phyloP scores from a whole-genome alignment of 768 basidiomycete species.

The Lactarius evosmus region DNA sequence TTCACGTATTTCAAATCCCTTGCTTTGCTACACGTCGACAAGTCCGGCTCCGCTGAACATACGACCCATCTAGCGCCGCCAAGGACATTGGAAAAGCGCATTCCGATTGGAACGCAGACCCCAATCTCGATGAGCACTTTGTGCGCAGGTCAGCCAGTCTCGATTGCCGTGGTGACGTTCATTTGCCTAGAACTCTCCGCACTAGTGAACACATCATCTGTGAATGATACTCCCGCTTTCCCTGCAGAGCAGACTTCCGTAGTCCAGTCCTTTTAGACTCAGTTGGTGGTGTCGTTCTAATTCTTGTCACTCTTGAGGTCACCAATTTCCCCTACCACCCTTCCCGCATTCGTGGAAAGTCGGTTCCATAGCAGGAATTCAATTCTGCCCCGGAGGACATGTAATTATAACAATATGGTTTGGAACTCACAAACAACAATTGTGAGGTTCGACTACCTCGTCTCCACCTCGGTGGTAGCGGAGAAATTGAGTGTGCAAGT shows the following conservation, averaged over 20 bases:
- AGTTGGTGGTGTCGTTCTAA: slow-evolving; percentile 8
- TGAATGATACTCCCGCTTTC: not conserved
- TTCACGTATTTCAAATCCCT: slow-evolving; percentile 9
- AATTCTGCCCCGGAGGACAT: not conserved
- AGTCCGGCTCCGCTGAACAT: not conserved
- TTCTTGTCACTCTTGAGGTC: not conserved
- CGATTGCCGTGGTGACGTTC: not conserved
- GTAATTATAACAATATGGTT: slow-evolving; percentile 5
- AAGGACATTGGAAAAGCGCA: not conserved
- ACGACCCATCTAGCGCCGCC: not conserved
- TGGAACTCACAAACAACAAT: not conserved
- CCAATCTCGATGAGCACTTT: not conserved
- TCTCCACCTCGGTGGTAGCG: not conserved
- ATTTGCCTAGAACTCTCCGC: not conserved
- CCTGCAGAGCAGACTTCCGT: not conserved
- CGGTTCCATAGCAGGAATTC: slow-evolving; percentile 3
- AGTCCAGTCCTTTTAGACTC: slow-evolving; percentile 12
- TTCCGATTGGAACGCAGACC: not conserved
- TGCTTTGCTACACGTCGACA: slow-evolving; percentile 6
- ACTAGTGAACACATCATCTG: not conserved
- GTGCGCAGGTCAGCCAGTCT: not conserved
- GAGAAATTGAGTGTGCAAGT: not conserved
- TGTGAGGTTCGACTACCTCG: not conserved
- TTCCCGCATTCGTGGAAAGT: slow-evolving; percentile 14
- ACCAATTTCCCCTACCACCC: not conserved